A percentile compares a stretch with the other conserved stretches of the same genome.
Conservation (phyloP, 2,329 filamentous ascomycete genomes). For the Beauveria pseudobassiana region DNA sequence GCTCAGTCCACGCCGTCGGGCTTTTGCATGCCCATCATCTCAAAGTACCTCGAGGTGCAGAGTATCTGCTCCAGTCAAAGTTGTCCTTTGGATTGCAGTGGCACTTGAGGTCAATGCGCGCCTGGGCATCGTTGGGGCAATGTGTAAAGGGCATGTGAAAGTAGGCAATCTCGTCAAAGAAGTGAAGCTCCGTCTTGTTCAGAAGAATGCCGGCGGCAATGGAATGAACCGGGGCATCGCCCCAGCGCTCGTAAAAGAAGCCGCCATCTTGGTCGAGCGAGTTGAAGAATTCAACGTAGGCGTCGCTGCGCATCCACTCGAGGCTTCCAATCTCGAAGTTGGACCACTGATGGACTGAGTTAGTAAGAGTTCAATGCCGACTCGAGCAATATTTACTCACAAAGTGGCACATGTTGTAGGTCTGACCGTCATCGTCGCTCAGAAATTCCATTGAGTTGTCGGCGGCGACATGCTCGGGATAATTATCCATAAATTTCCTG, state of each 20-base stretch:
- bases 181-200: conserved; percentile 90
- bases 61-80: conserved; percentile 99
- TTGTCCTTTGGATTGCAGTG: conserved; percentile 94
- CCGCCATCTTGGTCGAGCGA: conserved; percentile 88
- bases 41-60: conserved; percentile 85
- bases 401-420: conserved; percentile 97
- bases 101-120: conserved; percentile 76
- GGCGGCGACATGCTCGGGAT: conserved; percentile 79
- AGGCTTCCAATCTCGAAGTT: conserved; percentile 97
- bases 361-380: conserved; percentile 16
- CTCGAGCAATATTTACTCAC: conserved; percentile 43
- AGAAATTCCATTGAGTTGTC: conserved; percentile 87
- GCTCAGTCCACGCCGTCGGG: conserved; percentile 70
- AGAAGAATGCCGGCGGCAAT: conserved; percentile 84
- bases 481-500: conserved; percentile 86
- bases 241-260: conserved; percentile 99
- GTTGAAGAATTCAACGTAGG: conserved; percentile 88
- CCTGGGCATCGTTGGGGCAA: conserved; percentile 86
- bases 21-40: conserved; percentile 72
- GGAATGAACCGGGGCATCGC: conserved; percentile 96
- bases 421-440: conserved; percentile 83
- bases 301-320: conserved; percentile 82
- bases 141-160: conserved; percentile 98
- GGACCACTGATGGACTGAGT: conserved; percentile 63
- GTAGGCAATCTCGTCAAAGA: conserved; percentile 98